Evolutionary conservation across 139 green algal species (phyloP).

Genomic region (Closterium sp.): DNA sequence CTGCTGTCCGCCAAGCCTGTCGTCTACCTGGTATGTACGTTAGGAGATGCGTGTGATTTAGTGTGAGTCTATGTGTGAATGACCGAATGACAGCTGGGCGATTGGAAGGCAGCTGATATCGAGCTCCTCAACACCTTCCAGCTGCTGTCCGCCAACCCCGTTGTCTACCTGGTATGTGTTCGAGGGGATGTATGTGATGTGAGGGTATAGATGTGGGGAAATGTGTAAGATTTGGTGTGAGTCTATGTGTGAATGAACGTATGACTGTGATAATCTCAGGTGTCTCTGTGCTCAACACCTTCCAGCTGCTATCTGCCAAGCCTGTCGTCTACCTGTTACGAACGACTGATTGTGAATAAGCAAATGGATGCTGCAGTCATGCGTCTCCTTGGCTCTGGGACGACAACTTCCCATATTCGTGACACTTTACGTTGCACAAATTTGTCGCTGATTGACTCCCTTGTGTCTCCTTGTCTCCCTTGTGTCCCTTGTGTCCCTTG

Average conservation of each 20-base stretch:
- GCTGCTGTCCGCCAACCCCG: constrained; percentile 90
- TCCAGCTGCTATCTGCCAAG: constrained; percentile 85
- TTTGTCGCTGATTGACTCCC: too few species aligned
- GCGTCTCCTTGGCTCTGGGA: too few species aligned
- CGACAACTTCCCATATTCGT: too few species aligned
- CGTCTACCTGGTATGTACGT: constrained; percentile 77
- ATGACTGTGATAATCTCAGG: too few species aligned
- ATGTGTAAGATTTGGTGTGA: not conserved
- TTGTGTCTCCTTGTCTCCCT: too few species aligned
- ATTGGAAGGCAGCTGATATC: constrained; percentile 45
- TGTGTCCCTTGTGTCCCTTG: not conserved
- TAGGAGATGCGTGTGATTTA: not conserved
- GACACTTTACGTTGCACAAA: too few species aligned
- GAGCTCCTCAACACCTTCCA: constrained; percentile 48
- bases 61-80: constrained; percentile 27
- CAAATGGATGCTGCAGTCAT: too few species aligned
- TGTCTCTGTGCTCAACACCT: constrained; percentile 36
- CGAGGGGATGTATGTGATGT: too few species aligned
- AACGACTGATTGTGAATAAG: too few species aligned
- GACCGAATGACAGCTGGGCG: constrained; percentile 25
- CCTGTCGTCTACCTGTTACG: constrained; percentile 90
- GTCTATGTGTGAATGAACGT: constrained; percentile 26
- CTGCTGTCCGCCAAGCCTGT: constrained; percentile 92
- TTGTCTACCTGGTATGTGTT: constrained; percentile 84
- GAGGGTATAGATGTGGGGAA: not conserved